A percentile compares a stretch with the other conserved stretches of the same genome.
Evolutionary conservation across 169 alveolate genomes (phyloP).

Genomic region (Plasmodium fragile): DNA sequence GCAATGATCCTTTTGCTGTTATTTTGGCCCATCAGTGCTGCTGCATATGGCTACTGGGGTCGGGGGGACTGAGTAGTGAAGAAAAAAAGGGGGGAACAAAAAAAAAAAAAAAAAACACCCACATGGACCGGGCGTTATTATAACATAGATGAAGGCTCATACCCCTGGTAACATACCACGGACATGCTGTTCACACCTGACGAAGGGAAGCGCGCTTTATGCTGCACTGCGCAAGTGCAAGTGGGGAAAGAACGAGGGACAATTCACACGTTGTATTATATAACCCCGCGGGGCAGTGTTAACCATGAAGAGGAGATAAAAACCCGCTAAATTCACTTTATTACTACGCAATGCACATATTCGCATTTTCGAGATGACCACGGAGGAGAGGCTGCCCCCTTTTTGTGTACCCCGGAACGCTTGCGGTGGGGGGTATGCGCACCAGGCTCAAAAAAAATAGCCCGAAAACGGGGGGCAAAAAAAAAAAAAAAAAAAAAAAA

Average conservation of each 20-base stretch:
- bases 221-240: neutral
- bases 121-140: neutral
- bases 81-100: neutral
- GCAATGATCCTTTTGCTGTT: slow-evolving; percentile 16
- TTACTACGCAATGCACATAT: neutral
- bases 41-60: neutral
- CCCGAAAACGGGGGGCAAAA: neutral
- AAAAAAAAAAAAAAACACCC: slow-evolving; percentile 3
- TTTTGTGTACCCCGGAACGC: neutral
- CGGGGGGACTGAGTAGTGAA: neutral
- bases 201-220: neutral
- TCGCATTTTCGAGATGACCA: neutral
- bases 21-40: slow-evolving; percentile 29
- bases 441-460: neutral
- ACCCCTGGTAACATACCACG: neutral
- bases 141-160: neutral
- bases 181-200: neutral
- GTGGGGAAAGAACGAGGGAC: neutral
- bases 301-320: neutral
- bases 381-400: neutral
- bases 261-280: neutral
- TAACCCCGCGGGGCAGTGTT: neutral
- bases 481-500: neutral
- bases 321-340: neutral
- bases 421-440: neutral